A percentile compares a stretch with the other conserved stretches of the same genome.
These are phyloP conservation scores for Angomonas deanei DNA, from an alignment of 208 protist species.

Conservation along the genomic window DNA sequence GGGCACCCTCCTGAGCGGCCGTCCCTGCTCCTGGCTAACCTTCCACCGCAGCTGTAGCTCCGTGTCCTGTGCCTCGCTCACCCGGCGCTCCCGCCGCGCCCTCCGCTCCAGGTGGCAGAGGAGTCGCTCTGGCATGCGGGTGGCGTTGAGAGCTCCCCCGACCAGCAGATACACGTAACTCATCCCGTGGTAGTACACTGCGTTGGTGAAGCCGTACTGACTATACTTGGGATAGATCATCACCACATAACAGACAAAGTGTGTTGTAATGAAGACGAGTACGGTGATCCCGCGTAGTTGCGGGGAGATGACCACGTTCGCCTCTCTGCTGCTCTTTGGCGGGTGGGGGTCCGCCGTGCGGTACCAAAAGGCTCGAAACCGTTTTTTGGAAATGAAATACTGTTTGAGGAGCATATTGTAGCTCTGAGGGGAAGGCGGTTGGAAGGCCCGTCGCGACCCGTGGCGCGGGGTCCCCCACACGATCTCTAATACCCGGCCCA, in stretches of 20 bases:
- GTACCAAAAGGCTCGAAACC: background rate
- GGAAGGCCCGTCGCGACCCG: background rate
- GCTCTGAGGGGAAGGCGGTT: background rate
- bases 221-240: conserved; percentile 38
- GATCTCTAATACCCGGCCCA: conserved; percentile 3
- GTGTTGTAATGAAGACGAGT: conserved; percentile 32
- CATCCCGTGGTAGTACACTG: conserved; percentile 44
- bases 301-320: conserved; percentile 14
- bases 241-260: conserved; percentile 33
- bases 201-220: conserved; percentile 39
- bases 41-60: conserved; percentile 10
- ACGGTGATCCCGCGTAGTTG: conserved; percentile 19
- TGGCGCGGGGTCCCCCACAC: too few relatives aligned
- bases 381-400: background rate
- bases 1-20: too few relatives aligned
- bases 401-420: background rate
- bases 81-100: conserved; percentile 10
- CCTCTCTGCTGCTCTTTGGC: background rate
- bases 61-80: conserved; percentile 1
- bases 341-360: background rate
- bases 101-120: conserved; percentile 17
- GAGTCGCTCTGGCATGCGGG: conserved; percentile 43
- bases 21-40: conserved; percentile 7
- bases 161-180: conserved; percentile 45
- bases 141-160: conserved; percentile 32